phyloP scores from a whole-genome alignment of 257 asterid genomes.

The Perilla frutescens region DNA sequence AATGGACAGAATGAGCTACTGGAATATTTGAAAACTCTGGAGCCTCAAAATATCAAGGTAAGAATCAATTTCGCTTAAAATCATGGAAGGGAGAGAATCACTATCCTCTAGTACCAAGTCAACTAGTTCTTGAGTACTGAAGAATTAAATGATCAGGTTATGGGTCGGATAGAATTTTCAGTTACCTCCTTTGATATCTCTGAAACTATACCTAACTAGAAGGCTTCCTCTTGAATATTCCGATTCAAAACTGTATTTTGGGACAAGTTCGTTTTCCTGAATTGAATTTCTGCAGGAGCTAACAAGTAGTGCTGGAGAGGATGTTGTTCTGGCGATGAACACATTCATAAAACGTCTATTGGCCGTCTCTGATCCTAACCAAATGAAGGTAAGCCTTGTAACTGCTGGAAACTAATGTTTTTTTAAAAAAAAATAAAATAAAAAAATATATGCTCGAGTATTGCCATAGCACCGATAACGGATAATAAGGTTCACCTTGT shows the following conservation, averaged over 20 bases:
- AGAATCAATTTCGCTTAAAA: conserved; percentile 26
- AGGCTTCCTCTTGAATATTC: conserved; percentile 16
- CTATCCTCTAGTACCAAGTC: conserved; percentile 14
- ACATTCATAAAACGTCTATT: conserved; percentile 91
- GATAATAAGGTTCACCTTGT: not conserved
- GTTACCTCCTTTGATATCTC: conserved; percentile 14
- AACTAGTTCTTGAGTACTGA: conserved; percentile 27
- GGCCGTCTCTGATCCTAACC: conserved; percentile 89
- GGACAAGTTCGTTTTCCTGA: conserved; percentile 19
- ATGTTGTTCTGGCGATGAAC: conserved; percentile 91
- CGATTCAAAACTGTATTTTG: not conserved
- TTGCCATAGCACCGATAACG: not conserved
- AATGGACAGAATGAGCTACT: conserved; percentile 77
- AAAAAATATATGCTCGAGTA: not conserved
- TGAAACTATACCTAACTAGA: conserved; percentile 9
- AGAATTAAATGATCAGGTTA: conserved; percentile 6
- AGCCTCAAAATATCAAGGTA: conserved; percentile 98
- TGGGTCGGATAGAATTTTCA: not conserved
- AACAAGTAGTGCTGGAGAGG: conserved; percentile 94
- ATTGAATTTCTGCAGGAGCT: conserved; percentile 66
- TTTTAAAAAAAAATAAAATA: no score
- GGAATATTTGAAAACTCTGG: conserved; percentile 90
- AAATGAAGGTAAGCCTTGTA: conserved; percentile 74
- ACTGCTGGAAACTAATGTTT: conserved; percentile 26
- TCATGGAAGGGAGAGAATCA: conserved; percentile 9